Evolutionary conservation across 176 grass and related monocot species (phyloP).

Genomic region (Triticum turgidum): DNA sequence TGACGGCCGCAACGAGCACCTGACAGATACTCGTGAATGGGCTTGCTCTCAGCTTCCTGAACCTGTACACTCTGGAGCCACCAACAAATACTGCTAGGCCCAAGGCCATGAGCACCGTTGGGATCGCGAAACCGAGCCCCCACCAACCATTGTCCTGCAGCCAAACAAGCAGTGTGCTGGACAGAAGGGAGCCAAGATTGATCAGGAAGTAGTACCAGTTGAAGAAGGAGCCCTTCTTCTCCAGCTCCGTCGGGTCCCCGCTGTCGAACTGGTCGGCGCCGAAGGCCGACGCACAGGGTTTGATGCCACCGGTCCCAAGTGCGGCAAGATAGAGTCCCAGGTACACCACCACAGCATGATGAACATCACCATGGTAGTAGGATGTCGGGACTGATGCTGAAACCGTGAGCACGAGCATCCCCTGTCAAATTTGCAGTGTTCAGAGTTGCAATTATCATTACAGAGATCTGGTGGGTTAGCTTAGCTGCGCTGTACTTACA

Average conservation of each 20-base stretch:
- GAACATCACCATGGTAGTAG: neutral
- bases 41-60: no score
- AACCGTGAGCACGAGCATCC: conserved; percentile 16
- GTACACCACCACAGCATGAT: conserved; percentile 26
- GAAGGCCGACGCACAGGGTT: conserved; percentile 34
- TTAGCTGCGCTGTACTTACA: neutral
- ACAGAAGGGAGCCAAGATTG: no score
- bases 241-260: conserved; percentile 29
- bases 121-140: no score
- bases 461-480: neutral
- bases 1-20: no score
- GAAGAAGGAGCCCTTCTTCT: conserved; percentile 26
- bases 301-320: conserved; percentile 34
- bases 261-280: conserved; percentile 48
- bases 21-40: no score
- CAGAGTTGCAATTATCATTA: neutral
- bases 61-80: no score
- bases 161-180: no score
- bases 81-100: no score
- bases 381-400: conserved; percentile 19
- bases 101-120: no score
- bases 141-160: no score
- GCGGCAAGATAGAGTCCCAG: conserved; percentile 45
- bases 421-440: conserved; percentile 22
- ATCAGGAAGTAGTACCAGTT: no score